Evolutionary conservation across 176 grass and related monocot species (phyloP).

Genomic region (Urochloa ruziziensis): DNA sequence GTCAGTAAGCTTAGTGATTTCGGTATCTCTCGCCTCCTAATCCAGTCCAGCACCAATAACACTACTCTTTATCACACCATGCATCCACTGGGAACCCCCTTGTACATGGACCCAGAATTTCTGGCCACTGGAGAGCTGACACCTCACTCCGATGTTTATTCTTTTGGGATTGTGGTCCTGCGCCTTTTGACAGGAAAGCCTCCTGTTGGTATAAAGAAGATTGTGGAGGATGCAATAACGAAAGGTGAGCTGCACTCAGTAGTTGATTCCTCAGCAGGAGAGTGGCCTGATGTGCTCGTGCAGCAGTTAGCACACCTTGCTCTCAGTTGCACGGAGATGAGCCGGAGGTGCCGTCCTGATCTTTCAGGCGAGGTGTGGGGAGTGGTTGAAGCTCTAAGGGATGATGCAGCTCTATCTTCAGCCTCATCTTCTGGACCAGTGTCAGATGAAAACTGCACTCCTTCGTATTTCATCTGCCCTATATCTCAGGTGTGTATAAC

Average conservation of each 20-base stretch:
- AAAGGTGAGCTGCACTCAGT: conserved; percentile 23
- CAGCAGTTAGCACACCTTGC: conserved; percentile 36
- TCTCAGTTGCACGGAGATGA: conserved; percentile 40
- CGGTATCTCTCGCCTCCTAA: conserved; percentile 36
- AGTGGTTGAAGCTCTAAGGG: conserved; percentile 21
- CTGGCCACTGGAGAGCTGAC: conserved; percentile 42
- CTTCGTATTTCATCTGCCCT: conserved; percentile 38
- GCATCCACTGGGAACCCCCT: conserved; percentile 30
- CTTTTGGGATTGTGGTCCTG: conserved; percentile 44
- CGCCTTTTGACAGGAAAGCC: conserved; percentile 38
- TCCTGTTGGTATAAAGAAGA: conserved; percentile 41
- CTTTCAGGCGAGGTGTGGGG: conserved; percentile 33
- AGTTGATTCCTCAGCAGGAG: conserved; percentile 33
- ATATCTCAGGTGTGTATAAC: conserved; percentile 31
- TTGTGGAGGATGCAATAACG: conserved; percentile 38
- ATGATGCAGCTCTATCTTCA: background rate
- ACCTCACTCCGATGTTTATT: conserved; percentile 42
- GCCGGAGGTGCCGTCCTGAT: conserved; percentile 36
- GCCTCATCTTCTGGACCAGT: conserved; percentile 32
- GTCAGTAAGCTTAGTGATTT: conserved; percentile 52
- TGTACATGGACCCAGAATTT: conserved; percentile 49
- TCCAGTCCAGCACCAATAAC: conserved; percentile 33
- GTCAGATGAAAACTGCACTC: conserved; percentile 12
- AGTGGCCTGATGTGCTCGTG: conserved; percentile 23
- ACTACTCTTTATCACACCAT: conserved; percentile 36